These are phyloP conservation scores for Solanum raphanifolium DNA, from an alignment of 257 asterid genomes.

Conservation along the genomic window DNA sequence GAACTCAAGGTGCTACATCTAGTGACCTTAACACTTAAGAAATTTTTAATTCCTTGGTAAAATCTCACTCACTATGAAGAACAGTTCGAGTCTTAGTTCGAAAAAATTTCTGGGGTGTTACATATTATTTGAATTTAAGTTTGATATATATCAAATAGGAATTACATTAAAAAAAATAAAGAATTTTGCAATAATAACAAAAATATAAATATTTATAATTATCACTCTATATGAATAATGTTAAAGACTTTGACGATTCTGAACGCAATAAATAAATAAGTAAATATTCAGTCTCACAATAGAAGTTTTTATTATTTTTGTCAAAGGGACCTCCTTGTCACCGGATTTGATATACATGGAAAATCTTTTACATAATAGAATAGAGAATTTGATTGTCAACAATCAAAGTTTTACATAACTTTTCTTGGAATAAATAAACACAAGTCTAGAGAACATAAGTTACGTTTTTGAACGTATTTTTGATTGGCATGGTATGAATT, in stretches of 20 bases:
- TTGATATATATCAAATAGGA: too few species aligned
- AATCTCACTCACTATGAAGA: too few species aligned
- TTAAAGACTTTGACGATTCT: background rate
- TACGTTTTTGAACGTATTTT: background rate
- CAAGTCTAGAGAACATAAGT: background rate
- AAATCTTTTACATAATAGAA: background rate
- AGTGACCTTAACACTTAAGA: too few species aligned
- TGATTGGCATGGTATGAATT: background rate
- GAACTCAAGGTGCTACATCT: too few species aligned
- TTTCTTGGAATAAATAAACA: background rate
- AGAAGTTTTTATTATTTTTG: background rate
- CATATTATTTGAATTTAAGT: too few species aligned
- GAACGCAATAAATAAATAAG: background rate
- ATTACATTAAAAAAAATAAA: background rate
- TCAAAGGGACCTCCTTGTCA: background rate
- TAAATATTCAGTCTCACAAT: background rate
- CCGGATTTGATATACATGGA: background rate
- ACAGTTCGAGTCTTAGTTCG: too few species aligned
- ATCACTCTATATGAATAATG: too few species aligned
- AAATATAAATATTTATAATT: background rate
- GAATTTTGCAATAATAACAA: background rate
- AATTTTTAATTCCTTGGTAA: too few species aligned
- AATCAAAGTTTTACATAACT: background rate
- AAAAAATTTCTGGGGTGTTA: too few species aligned
- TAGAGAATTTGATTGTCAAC: background rate